A percentile compares a stretch with the other conserved stretches of the same genome.
These are phyloP conservation scores for Candida dajiaensis DNA, from an alignment of 805 yeast genomes.

Conservation along the genomic window DNA sequence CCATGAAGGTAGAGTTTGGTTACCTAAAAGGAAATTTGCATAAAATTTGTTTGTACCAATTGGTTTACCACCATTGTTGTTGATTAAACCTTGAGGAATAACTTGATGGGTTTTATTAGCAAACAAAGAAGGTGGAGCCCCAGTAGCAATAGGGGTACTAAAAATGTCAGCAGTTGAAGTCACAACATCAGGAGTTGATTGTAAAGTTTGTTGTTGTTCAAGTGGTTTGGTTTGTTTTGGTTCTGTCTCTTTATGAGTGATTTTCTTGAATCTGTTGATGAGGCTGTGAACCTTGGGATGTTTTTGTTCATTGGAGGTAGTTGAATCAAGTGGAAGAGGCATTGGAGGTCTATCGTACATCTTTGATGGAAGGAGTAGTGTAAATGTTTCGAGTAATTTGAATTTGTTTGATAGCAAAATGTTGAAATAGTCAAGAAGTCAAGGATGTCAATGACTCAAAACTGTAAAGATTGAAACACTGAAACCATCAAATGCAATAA, in stretches of 20 bases:
- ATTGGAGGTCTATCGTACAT: slow-evolving; percentile 27
- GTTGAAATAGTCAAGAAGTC: not conserved
- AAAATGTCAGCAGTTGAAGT: slow-evolving; percentile 29
- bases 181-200: not conserved
- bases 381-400: not conserved
- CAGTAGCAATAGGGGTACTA: slow-evolving; percentile 34
- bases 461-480: not conserved
- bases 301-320: not conserved
- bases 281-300: slow-evolving; percentile 7
- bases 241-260: slow-evolving; percentile 3
- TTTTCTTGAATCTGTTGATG: slow-evolving; percentile 11
- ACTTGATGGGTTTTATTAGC: slow-evolving; percentile 24
- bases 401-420: not conserved
- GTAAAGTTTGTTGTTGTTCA: slow-evolving; percentile 1
- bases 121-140: slow-evolving; percentile 41
- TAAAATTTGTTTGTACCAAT: slow-evolving; percentile 76
- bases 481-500: not conserved
- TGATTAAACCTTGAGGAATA: slow-evolving; percentile 22
- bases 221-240: slow-evolving; percentile 2
- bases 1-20: slow-evolving; percentile 68
- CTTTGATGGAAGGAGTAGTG: not conserved
- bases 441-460: not conserved
- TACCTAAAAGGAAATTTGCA: slow-evolving; percentile 62
- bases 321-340: slow-evolving; percentile 21
- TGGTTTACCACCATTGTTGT: slow-evolving; percentile 28